Conservation (phyloP, 345 rosid genomes). For the Eutrema heterophyllum region DNA sequence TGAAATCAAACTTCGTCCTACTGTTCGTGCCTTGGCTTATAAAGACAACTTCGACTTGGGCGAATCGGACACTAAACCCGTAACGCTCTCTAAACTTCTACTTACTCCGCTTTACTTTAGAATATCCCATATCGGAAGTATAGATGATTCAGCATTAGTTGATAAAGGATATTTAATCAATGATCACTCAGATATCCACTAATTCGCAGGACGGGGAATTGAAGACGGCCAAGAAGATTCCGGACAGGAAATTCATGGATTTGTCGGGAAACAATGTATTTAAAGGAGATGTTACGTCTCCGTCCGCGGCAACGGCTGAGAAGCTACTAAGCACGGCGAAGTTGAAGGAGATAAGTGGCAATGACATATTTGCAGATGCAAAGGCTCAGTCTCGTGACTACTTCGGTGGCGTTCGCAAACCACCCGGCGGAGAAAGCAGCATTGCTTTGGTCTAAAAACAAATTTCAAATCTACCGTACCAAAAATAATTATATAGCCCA, state of each 20-base stretch:
- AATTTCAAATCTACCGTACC: background rate
- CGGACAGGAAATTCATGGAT: slow-evolving; percentile 60
- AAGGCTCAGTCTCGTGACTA: slow-evolving; percentile 81
- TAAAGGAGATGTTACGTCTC: slow-evolving; percentile 48
- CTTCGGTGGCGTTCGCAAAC: slow-evolving; percentile 93
- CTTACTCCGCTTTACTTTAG: background rate
- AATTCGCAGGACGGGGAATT: slow-evolving; percentile 42
- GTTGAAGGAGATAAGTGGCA: slow-evolving; percentile 78
- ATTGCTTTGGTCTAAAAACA: slow-evolving; percentile 70
- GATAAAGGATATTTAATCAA: background rate
- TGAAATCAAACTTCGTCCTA: slow-evolving; percentile 74
- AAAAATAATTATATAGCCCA: slow-evolving; percentile 12
- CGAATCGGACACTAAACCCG: slow-evolving; percentile 31
- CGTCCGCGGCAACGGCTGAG: slow-evolving; percentile 45
- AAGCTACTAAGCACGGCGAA: slow-evolving; percentile 67
- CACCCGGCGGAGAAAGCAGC: slow-evolving; percentile 98
- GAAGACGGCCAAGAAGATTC: slow-evolving; percentile 84
- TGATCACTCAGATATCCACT: background rate
- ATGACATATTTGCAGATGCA: slow-evolving; percentile 78
- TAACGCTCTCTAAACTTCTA: background rate
- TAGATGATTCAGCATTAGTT: background rate
- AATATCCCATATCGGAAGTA: no score
- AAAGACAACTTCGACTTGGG: slow-evolving; percentile 74
- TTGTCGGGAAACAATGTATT: slow-evolving; percentile 84
- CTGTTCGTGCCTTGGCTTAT: slow-evolving; percentile 61